A percentile compares a stretch with the other conserved stretches of the same genome.
These are phyloP conservation scores for Capsaspora owczarzaki DNA, from an alignment of 78 protist species.

Conservation along the genomic window DNA sequence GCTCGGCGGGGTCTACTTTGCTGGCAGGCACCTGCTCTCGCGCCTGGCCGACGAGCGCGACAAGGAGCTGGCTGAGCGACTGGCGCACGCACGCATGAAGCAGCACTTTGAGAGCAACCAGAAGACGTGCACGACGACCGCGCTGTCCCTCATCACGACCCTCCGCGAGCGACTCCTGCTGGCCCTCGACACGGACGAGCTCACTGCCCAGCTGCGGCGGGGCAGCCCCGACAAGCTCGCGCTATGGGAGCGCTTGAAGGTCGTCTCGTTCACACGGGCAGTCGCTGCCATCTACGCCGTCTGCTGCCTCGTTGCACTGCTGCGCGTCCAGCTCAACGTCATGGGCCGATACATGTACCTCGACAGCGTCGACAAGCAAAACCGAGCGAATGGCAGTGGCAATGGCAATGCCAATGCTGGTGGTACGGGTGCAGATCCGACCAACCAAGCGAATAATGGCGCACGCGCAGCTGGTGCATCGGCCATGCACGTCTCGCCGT, in stretches of 20 bases:
- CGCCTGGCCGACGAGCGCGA: neutral
- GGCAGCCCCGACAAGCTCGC: neutral
- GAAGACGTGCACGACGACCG: neutral
- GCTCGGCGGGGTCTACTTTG: neutral
- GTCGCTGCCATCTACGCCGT: neutral
- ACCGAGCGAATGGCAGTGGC: too few relatives aligned
- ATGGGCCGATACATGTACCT: neutral
- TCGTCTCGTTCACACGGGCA: neutral
- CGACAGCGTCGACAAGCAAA: neutral
- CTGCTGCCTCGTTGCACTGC: neutral
- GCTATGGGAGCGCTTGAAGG: neutral
- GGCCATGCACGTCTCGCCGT: neutral
- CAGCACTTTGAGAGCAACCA: conserved; percentile 9
- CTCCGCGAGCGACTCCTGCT: neutral
- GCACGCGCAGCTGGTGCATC: neutral
- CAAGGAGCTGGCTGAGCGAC: neutral
- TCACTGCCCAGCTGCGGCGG: neutral
- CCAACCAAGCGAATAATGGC: neutral
- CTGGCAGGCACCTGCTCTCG: neutral
- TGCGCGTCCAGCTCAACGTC: neutral
- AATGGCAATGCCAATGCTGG: too few relatives aligned
- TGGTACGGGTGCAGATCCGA: neutral
- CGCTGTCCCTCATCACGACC: neutral
- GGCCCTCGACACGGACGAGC: neutral
- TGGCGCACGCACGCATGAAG: neutral